Conservation (phyloP, 345 rosid species). For the Syzygium jambos region DNA sequence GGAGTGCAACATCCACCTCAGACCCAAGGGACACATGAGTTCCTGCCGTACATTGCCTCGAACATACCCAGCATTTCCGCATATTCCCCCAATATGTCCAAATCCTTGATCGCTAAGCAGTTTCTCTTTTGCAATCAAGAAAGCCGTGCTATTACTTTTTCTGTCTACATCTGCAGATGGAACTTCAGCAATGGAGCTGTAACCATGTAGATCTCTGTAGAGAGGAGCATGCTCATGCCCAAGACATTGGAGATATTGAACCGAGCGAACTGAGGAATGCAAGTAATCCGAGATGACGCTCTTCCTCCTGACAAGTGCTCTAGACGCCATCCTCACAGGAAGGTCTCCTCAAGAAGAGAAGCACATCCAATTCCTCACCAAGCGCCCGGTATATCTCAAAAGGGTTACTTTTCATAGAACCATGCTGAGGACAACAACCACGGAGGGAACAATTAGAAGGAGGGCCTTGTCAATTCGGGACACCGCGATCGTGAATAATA, state of each 20-base stretch:
- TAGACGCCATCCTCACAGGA: constrained; percentile 50
- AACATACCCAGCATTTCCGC: constrained; percentile 14
- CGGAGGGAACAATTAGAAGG: not conserved
- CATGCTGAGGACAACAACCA: not conserved
- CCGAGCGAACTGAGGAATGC: constrained; percentile 20
- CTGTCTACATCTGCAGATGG: constrained; percentile 4
- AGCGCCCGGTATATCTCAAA: not conserved
- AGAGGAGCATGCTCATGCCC: constrained; percentile 12
- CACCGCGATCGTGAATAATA: not conserved
- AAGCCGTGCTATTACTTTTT: not conserved
- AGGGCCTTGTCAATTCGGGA: not conserved
- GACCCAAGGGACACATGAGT: constrained; percentile 14
- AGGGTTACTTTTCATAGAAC: not conserved
- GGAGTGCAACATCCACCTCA: constrained; percentile 19
- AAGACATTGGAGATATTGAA: constrained; percentile 30
- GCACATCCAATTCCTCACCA: not conserved
- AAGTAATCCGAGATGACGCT: constrained; percentile 35
- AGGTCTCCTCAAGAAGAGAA: constrained; percentile 8
- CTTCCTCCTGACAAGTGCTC: constrained; percentile 58
- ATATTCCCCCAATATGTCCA: constrained; percentile 9
- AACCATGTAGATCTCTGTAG: constrained; percentile 14
- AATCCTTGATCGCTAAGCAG: constrained; percentile 9
- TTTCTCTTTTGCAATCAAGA: constrained; percentile 11
- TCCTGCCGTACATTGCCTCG: constrained; percentile 17
- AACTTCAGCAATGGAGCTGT: constrained; percentile 7